Evolutionary conservation across 768 basidiomycete species (phyloP).

Genomic region (Scleroderma citrinum): DNA sequence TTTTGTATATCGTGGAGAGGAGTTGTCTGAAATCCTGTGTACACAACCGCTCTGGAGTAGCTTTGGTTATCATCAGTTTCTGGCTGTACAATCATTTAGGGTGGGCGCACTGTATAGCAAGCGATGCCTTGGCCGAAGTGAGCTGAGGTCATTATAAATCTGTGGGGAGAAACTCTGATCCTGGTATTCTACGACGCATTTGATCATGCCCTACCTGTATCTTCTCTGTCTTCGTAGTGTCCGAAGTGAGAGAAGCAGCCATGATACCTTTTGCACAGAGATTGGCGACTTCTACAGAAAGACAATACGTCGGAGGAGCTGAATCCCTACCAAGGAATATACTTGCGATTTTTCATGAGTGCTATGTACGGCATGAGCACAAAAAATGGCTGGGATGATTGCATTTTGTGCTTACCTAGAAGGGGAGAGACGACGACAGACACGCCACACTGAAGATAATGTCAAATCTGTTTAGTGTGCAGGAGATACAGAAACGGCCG

Average conservation of each 20-base stretch:
- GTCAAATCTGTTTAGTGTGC: not conserved
- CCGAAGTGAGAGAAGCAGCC: slow-evolving; percentile 62
- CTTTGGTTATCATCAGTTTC: slow-evolving; percentile 28
- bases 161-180: slow-evolving; percentile 21
- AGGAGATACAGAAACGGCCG: slow-evolving; percentile 1
- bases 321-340: not conserved
- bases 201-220: slow-evolving; percentile 35
- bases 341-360: slow-evolving; percentile 76
- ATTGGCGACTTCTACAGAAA: slow-evolving; percentile 52
- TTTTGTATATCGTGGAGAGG: slow-evolving; percentile 45
- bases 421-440: slow-evolving; percentile 76
- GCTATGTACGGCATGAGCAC: slow-evolving; percentile 36
- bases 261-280: slow-evolving; percentile 49
- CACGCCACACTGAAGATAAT: slow-evolving; percentile 48
- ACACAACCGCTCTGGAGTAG: slow-evolving; percentile 72
- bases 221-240: slow-evolving; percentile 51
- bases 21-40: slow-evolving; percentile 47
- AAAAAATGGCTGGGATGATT: not conserved
- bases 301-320: slow-evolving; percentile 3
- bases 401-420: slow-evolving; percentile 42
- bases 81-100: not conserved
- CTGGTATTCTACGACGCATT: not conserved
- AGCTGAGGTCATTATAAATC: slow-evolving; percentile 58
- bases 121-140: slow-evolving; percentile 50
- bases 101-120: slow-evolving; percentile 64